phyloP scores from a whole-genome alignment of 148 eudicot genomes.

The Salicornia ramosissima region DNA sequence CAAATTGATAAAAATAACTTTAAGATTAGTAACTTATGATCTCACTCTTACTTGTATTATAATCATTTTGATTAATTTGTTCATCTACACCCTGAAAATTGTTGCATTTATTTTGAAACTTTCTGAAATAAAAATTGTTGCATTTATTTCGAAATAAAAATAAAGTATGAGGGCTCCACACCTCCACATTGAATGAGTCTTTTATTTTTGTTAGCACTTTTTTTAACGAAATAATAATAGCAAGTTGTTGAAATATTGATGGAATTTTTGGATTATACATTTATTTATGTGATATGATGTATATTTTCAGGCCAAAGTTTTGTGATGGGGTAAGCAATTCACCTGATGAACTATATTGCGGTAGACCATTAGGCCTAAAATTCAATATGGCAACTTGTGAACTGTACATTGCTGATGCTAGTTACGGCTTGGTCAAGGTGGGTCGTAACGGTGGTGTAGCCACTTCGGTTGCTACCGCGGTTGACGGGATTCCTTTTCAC shows the following conservation, averaged over 20 bases:
- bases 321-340: constrained; percentile 17
- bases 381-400: constrained; percentile 19
- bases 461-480: constrained; percentile 9
- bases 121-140: too few relatives aligned
- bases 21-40: too few relatives aligned
- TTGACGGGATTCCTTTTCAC: constrained; percentile 15
- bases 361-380: constrained; percentile 26
- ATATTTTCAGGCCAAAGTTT: background rate
- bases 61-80: too few relatives aligned
- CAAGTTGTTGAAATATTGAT: background rate
- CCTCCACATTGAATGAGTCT: too few relatives aligned
- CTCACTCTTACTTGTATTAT: too few relatives aligned
- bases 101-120: too few relatives aligned
- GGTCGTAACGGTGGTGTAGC: constrained; percentile 20
- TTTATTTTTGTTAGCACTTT: too few relatives aligned
- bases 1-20: too few relatives aligned
- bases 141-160: too few relatives aligned
- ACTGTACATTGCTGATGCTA: constrained; percentile 20
- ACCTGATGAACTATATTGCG: constrained; percentile 11
- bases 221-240: background rate
- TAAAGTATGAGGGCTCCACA: too few relatives aligned
- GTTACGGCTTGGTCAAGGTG: constrained; percentile 20
- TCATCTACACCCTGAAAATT: too few relatives aligned
- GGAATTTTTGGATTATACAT: too few relatives aligned
- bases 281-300: background rate